These are phyloP conservation scores for Cystobasidiaceae sp. DNA, from an alignment of 1,284 basidiomycete species.

Conservation along the genomic window DNA sequence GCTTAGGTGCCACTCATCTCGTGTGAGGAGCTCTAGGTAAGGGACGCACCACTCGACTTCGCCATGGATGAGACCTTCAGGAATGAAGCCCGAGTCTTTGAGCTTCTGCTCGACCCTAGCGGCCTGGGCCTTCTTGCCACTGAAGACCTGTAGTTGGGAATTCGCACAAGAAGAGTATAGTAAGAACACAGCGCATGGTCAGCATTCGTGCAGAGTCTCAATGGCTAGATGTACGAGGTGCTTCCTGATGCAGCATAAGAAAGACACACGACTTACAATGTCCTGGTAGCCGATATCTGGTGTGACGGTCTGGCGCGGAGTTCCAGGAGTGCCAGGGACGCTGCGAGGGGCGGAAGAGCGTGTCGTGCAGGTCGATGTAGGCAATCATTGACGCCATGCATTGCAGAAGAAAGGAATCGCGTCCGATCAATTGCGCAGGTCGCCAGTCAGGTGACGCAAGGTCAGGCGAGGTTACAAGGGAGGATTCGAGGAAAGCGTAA, in stretches of 20 bases:
- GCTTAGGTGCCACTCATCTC: background rate
- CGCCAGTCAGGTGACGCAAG: too few relatives aligned
- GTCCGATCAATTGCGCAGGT: too few relatives aligned
- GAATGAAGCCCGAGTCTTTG: slow-evolving; percentile 76
- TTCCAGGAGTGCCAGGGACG: slow-evolving; percentile 27
- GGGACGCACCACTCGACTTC: slow-evolving; percentile 87
- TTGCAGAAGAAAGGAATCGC: too few relatives aligned
- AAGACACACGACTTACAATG: slow-evolving; percentile 16
- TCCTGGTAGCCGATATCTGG: slow-evolving; percentile 22
- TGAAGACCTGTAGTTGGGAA: slow-evolving; percentile 14
- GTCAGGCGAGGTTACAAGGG: too few relatives aligned
- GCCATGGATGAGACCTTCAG: slow-evolving; percentile 73
- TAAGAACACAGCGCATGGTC: too few relatives aligned
- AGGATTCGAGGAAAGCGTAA: too few relatives aligned
- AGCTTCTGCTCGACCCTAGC: slow-evolving; percentile 38
- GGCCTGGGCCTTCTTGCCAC: slow-evolving; percentile 34
- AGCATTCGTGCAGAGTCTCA: too few relatives aligned
- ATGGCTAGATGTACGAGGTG: too few relatives aligned
- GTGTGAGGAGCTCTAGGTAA: too few relatives aligned
- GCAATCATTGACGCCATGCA: too few relatives aligned
- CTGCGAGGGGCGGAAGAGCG: background rate
- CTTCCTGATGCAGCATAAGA: too few relatives aligned
- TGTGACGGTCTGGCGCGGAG: slow-evolving; percentile 17
- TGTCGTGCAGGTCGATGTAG: background rate
- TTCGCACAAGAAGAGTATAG: background rate